Percentiles rank a stretch among this genome's conserved stretches.
These are phyloP conservation scores for Baeospora myosura DNA, from an alignment of 1,284 basidiomycete genomes.

Conservation along the genomic window DNA sequence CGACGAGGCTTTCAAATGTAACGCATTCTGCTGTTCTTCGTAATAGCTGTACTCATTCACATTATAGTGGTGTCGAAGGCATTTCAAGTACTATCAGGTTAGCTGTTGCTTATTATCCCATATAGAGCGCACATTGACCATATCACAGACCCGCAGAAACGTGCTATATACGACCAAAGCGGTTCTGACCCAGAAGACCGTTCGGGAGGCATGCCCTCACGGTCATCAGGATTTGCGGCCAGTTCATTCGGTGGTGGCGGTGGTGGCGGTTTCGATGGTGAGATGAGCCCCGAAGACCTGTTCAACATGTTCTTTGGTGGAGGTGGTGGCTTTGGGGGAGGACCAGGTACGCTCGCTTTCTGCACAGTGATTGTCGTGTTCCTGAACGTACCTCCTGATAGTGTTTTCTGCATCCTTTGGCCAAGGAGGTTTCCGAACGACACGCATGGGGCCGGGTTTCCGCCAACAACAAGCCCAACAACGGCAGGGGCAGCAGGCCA, in stretches of 20 bases:
- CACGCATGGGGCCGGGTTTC: constrained; percentile 34
- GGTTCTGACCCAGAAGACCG: constrained; percentile 85
- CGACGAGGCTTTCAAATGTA: constrained; percentile 98
- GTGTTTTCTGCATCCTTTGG: constrained; percentile 77
- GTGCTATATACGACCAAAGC: constrained; percentile 80
- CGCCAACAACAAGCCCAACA: constrained; percentile 18
- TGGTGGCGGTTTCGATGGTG: constrained; percentile 62
- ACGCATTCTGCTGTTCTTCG: constrained; percentile 4
- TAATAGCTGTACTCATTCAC: constrained; percentile 9
- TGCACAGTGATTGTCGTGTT: constrained; percentile 4
- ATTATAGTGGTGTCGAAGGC: constrained; percentile 92
- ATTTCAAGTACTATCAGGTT: constrained; percentile 87
- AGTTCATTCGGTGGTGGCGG: constrained; percentile 43
- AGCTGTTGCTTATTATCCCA: constrained; percentile 11
- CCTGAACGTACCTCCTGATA: constrained; percentile 17
- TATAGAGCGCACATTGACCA: constrained; percentile 5
- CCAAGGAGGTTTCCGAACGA: constrained; percentile 67
- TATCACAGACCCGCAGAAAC: constrained; percentile 78
- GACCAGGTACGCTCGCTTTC: constrained; percentile 36
- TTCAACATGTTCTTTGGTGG: constrained; percentile 99
- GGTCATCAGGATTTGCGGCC: constrained; percentile 43
- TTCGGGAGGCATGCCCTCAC: constrained; percentile 59
- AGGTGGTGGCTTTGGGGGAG: constrained; percentile 46
- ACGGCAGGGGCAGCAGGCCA: constrained; percentile 27
- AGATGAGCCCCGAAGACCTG: constrained; percentile 91